These are phyloP conservation scores for Emydomyces testavorans DNA, from an alignment of 2,329 filamentous ascomycete species.

Conservation along the genomic window DNA sequence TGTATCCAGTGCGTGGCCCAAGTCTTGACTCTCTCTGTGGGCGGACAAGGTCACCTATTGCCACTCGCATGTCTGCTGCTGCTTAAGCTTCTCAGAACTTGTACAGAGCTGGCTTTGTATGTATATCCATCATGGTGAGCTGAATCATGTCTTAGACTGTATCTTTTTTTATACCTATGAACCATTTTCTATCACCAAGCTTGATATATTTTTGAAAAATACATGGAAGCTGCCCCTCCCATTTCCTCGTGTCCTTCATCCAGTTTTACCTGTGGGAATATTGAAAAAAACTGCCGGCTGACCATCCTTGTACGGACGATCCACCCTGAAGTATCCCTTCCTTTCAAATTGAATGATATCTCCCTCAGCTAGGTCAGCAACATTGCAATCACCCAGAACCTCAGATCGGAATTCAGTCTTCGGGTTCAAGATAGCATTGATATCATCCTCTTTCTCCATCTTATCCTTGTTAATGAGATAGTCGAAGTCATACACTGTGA, in stretches of 20 bases:
- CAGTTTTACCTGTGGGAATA: conserved; percentile 53
- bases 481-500: conserved; percentile 89
- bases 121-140: neutral
- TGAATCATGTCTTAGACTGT: too few relatives aligned
- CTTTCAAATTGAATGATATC: conserved; percentile 94
- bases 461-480: conserved; percentile 93
- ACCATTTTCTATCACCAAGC: too few relatives aligned
- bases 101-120: too few relatives aligned
- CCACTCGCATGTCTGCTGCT: too few relatives aligned
- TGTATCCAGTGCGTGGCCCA: too few relatives aligned
- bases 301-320: conserved; percentile 50
- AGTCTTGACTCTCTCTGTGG: too few relatives aligned
- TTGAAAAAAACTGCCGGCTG: conserved; percentile 54
- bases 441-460: conserved; percentile 71
- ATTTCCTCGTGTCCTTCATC: conserved; percentile 7
- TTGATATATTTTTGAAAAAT: too few relatives aligned
- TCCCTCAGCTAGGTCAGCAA: conserved; percentile 64
- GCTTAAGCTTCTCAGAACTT: too few relatives aligned
- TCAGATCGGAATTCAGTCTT: conserved; percentile 63
- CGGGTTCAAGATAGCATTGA: conserved; percentile 72
- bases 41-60: too few relatives aligned
- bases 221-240: too few relatives aligned
- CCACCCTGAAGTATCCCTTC: conserved; percentile 82
- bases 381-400: conserved; percentile 69
- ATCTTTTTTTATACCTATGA: too few relatives aligned